Base-by-base conservation (phyloP, 495 filamentous ascomycete species). In the Cercophora sp. region DNA sequence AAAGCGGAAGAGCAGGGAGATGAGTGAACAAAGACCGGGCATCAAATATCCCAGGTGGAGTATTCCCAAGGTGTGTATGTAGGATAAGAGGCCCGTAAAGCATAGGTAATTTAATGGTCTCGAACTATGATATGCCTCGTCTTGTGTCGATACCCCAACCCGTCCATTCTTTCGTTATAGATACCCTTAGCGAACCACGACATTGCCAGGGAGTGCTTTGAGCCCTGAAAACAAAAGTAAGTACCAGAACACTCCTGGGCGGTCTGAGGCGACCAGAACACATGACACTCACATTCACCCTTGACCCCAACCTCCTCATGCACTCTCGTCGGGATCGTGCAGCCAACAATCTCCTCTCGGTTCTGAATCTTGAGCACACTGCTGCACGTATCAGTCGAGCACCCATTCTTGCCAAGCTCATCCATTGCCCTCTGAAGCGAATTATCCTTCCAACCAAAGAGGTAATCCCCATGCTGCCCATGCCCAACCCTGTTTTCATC, bases 371-470 rank as follows among this genome's bases (percentile, higher is more conserved):
- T 39, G 8, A 39, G 35, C 8, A 39, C 35, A 13, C 29, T 32
- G 35, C 8, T 8, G 15, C 35, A 39, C 8, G 15, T 16, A 8
- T 39, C 35, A 16, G 8, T 39, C 5, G 15, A 9, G 35, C 35
- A 39, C 29, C 29, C 29, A 15, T 39, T 39, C 5, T 5, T 39
- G 6, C 35, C 35, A 5, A 39, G 15, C 5, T 8, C 15, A 16
- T 75, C 67, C 70, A 75, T 69, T 15, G 72, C 72, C 31, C 42
- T 52, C 46, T 70, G 70, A 5, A 72, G 66, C 2, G 64, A 52
- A 44, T 68, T 55, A 23, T 55, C 62, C 52, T 68, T 61, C 69
- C 66, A 73, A 20, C 68, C 70, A 51, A 72, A 72, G 19, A 75
- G 60, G 52, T 75, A 75, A 40, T 72, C 72, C 39, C 63, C 69